Evolutionary conservation across 306 rosid genomes (phyloP).

Genomic region (Sesbania bispinosa): DNA sequence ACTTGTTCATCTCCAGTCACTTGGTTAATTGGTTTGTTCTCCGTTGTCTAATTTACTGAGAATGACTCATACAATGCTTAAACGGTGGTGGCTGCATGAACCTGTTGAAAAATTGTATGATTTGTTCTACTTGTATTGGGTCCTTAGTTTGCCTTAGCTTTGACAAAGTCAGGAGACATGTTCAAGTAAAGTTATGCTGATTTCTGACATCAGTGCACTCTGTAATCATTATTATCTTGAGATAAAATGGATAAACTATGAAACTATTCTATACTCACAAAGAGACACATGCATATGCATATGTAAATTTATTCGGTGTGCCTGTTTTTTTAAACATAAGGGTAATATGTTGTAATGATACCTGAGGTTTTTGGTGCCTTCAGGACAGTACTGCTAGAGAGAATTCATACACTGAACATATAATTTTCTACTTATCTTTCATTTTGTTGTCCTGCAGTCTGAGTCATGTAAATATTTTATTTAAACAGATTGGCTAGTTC

Average conservation of each 20-base stretch:
- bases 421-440: background rate
- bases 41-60: background rate
- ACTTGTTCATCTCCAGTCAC: background rate
- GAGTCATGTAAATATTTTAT: background rate
- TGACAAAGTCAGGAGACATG: background rate
- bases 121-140: background rate
- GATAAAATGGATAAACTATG: background rate
- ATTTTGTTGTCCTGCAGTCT: background rate
- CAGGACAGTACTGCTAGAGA: background rate
- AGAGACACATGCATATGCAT: background rate
- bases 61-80: background rate
- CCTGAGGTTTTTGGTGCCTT: background rate
- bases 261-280: background rate
- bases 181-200: background rate
- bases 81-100: background rate
- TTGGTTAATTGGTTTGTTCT: slow-evolving; percentile 3
- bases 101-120: background rate
- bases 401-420: background rate
- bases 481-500: background rate
- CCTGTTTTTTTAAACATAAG: background rate
- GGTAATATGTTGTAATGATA: background rate
- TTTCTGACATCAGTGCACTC: background rate
- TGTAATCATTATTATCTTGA: background rate
- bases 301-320: background rate
- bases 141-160: slow-evolving; percentile 5